Evolutionary conservation across 192 early-diverging fungal genomes (phyloP).

Genomic region (Linnemannia schmuckeri): DNA sequence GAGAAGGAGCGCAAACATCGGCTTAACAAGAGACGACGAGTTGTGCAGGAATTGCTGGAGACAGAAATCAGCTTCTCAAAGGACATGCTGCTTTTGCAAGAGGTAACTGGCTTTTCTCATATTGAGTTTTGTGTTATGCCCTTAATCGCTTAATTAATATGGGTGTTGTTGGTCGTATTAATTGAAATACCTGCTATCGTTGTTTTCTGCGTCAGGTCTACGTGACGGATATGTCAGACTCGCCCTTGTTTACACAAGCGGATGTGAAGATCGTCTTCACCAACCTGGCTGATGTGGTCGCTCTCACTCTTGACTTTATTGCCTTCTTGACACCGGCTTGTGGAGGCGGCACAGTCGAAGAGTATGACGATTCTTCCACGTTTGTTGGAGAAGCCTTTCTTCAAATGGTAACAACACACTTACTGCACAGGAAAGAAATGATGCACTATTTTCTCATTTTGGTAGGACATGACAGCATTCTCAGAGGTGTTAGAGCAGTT

Average conservation of each 20-base stretch:
- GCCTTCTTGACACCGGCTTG: slow-evolving; percentile 73
- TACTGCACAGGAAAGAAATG: neutral
- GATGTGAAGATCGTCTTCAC: slow-evolving; percentile 83
- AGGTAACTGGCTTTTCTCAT: slow-evolving; percentile 29
- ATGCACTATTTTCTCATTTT: slow-evolving; percentile 12
- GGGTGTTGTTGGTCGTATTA: neutral
- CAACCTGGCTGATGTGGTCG: slow-evolving; percentile 82
- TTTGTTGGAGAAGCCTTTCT: slow-evolving; percentile 68
- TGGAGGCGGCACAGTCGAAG: slow-evolving; percentile 34
- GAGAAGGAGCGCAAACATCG: slow-evolving; percentile 49
- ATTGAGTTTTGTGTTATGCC: neutral
- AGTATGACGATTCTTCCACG: slow-evolving; percentile 43
- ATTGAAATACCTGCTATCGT: neutral
- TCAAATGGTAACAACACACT: slow-evolving; percentile 56
- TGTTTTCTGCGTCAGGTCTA: slow-evolving; percentile 56
- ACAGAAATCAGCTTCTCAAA: slow-evolving; percentile 81
- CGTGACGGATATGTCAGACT: slow-evolving; percentile 68
- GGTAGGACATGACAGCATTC: neutral
- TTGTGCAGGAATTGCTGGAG: slow-evolving; percentile 81
- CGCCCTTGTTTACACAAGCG: slow-evolving; percentile 61
- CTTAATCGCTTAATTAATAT: neutral
- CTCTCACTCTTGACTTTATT: slow-evolving; percentile 73
- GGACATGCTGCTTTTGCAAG: slow-evolving; percentile 82
- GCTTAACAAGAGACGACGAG: slow-evolving; percentile 73
- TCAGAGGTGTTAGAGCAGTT: neutral